phyloP scores from a whole-genome alignment of 176 grass and related monocot genomes.

The Olyra latifolia region DNA sequence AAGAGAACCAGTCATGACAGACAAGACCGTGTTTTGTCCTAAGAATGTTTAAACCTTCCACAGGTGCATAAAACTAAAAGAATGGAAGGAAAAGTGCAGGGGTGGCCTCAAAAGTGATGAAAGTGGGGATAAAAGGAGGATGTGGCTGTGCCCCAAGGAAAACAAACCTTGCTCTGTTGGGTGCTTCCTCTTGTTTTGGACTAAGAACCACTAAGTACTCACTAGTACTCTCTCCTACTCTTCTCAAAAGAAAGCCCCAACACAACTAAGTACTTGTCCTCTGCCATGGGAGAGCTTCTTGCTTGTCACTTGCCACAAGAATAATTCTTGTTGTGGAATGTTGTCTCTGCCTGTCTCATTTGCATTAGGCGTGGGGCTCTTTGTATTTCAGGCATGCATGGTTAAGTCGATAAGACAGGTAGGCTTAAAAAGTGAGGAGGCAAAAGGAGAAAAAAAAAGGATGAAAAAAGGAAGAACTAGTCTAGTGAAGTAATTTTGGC shows the following conservation, averaged over 20 bases:
- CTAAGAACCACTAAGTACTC: slow-evolving; percentile 17
- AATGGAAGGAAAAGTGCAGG: slow-evolving; percentile 64
- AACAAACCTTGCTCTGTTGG: slow-evolving; percentile 54
- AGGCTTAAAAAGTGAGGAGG: slow-evolving; percentile 18
- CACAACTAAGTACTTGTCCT: slow-evolving; percentile 75
- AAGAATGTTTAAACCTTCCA: slow-evolving; percentile 91
- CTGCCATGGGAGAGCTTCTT: slow-evolving; percentile 59
- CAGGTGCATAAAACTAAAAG: slow-evolving; percentile 54
- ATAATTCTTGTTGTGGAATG: slow-evolving; percentile 42
- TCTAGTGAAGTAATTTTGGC: not conserved
- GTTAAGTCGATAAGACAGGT: not conserved
- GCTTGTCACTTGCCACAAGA: slow-evolving; percentile 78
- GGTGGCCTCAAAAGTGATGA: slow-evolving; percentile 90
- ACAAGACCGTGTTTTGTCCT: slow-evolving; percentile 81
- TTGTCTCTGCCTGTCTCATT: slow-evolving; percentile 41
- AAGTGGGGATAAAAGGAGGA: slow-evolving; percentile 69
- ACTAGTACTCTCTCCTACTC: not conserved
- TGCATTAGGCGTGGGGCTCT: slow-evolving; percentile 16
- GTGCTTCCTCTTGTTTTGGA: slow-evolving; percentile 85
- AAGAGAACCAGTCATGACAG: slow-evolving; percentile 55
- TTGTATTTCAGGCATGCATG: slow-evolving; percentile 25
- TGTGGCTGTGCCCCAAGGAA: slow-evolving; percentile 43
- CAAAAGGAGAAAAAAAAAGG: slow-evolving; percentile 2
- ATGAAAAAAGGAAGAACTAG: not conserved
- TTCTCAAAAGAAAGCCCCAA: slow-evolving; percentile 72